Conservation (phyloP, 257 asterid genomes). For the Capsicum baccatum region DNA sequence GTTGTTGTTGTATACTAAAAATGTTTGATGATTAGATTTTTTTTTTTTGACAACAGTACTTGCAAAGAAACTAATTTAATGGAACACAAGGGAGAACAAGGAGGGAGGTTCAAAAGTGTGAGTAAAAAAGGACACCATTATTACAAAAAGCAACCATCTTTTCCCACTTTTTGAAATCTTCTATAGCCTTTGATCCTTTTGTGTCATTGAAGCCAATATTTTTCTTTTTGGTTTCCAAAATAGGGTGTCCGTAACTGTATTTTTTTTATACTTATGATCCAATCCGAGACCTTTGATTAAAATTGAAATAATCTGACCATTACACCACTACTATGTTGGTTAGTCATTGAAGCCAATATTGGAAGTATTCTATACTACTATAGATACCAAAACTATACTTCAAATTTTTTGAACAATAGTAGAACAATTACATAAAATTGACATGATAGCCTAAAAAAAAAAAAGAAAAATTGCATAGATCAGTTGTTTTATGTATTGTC, state of each 20-base stretch:
- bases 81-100: slow-evolving; percentile 30
- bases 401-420: background rate
- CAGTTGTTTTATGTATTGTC: background rate
- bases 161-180: background rate
- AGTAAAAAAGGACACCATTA: slow-evolving; percentile 38
- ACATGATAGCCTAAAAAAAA: background rate
- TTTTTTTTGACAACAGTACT: background rate
- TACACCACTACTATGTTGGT: too few relatives aligned
- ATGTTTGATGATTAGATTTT: too few relatives aligned
- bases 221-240: too few relatives aligned
- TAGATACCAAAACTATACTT: background rate
- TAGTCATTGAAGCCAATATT: slow-evolving; percentile 43
- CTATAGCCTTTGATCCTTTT: slow-evolving; percentile 30
- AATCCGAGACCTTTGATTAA: too few relatives aligned
- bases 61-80: slow-evolving; percentile 9
- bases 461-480: background rate
- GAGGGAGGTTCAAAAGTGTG: slow-evolving; percentile 28
- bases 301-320: too few relatives aligned
- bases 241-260: too few relatives aligned
- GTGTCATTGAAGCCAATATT: slow-evolving; percentile 47
- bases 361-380: background rate
- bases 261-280: too few relatives aligned
- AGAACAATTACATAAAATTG: background rate
- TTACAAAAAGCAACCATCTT: slow-evolving; percentile 46
- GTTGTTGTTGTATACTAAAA: too few relatives aligned